phyloP scores from a whole-genome alignment of 2,329 filamentous ascomycete species.

The Fusarium sp. region DNA sequence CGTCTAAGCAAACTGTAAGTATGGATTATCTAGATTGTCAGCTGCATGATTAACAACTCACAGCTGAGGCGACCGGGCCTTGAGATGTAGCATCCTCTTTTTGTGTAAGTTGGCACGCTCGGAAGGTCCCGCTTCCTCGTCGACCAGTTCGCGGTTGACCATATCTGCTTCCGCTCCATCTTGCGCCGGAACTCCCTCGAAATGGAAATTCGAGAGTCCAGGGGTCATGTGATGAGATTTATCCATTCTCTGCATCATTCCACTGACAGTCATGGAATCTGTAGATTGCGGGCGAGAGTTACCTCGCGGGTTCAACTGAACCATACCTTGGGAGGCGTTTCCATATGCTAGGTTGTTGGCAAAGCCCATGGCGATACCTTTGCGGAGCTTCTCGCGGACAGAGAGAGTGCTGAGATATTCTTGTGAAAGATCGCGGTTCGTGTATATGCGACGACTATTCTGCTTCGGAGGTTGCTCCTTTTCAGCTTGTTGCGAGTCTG shows the following conservation, averaged over 20 bases:
- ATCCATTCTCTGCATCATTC: conserved; percentile 18
- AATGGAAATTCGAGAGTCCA: not conserved
- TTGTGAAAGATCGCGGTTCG: conserved; percentile 19
- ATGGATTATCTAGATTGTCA: not conserved
- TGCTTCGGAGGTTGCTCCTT: not conserved
- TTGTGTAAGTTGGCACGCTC: not conserved
- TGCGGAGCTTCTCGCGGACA: conserved; percentile 31
- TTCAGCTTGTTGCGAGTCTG: not conserved
- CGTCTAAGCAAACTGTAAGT: conserved; percentile 12
- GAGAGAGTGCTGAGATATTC: conserved; percentile 24
- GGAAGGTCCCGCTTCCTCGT: not conserved
- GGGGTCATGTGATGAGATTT: conserved; percentile 3
- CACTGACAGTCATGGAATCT: conserved; percentile 5
- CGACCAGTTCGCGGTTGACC: conserved; percentile 4
- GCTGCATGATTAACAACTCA: not conserved
- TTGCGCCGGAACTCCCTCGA: not conserved
- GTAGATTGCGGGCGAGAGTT: not conserved
- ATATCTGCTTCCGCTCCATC: not conserved
- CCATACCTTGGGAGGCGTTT: not conserved
- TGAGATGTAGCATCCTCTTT: conserved; percentile 7
- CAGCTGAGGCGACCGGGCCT: conserved; percentile 3
- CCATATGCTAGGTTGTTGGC: conserved; percentile 8
- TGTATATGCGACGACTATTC: not conserved
- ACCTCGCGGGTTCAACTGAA: not conserved
- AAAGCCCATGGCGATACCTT: conserved; percentile 35